These are phyloP conservation scores for Ustanciosporium gigantosporum DNA, from an alignment of 1,284 basidiomycete species.

Conservation along the genomic window DNA sequence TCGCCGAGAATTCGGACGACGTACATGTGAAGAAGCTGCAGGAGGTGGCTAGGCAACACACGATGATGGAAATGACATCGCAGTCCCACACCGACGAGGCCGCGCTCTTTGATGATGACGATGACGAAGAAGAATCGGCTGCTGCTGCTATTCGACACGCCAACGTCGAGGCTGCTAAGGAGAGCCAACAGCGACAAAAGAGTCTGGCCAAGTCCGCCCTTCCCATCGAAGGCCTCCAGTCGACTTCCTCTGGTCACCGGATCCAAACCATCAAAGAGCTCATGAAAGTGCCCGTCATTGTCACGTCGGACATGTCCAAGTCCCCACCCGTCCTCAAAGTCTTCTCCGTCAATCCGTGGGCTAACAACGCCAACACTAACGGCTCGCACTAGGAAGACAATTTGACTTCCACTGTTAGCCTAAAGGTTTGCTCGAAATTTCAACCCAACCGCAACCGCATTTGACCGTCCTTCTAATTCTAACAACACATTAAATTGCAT, in stretches of 20 bases:
- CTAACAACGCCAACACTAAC: not conserved
- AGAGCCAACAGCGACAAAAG: conserved; percentile 29
- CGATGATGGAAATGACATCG: conserved; percentile 50
- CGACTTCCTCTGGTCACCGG: conserved; percentile 9
- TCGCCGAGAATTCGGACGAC: conserved; percentile 85
- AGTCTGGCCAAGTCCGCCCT: conserved; percentile 30
- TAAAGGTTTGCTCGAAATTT: too few species aligned
- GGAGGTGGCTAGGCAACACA: conserved; percentile 42
- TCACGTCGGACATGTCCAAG: conserved; percentile 55
- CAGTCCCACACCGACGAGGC: conserved; percentile 50
- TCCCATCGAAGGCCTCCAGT: conserved; percentile 29
- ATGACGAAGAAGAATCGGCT: conserved; percentile 34
- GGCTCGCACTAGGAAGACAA: too few species aligned
- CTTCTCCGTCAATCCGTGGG: conserved; percentile 28
- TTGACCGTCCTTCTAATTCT: too few species aligned
- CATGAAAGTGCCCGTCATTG: conserved; percentile 45
- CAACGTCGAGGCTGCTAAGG: conserved; percentile 40
- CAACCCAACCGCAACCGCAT: too few species aligned
- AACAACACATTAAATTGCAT: too few species aligned
- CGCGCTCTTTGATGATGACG: conserved; percentile 53
- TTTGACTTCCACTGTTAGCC: too few species aligned
- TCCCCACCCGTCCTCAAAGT: conserved; percentile 57
- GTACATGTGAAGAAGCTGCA: conserved; percentile 54
- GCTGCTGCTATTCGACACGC: conserved; percentile 29
- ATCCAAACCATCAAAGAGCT: conserved; percentile 51